A percentile compares a stretch with the other conserved stretches of the same genome.
phyloP scores from a whole-genome alignment of 805 yeast genomes.

The Saccharomycopsis sp. region DNA sequence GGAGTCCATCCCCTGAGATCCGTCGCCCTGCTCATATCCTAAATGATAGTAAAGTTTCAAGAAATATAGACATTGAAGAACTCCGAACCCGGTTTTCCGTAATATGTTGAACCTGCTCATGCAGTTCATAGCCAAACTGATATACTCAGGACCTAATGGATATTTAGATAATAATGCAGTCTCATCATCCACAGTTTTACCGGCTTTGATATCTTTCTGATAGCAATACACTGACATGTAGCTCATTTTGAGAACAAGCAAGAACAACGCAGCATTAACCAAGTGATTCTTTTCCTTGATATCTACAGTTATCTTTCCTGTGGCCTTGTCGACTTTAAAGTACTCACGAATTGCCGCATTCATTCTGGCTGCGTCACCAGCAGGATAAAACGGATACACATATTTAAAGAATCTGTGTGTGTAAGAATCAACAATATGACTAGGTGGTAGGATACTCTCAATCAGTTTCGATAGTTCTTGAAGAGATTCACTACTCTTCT shows the following conservation, averaged over 20 bases:
- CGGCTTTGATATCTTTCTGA: constrained; percentile 23
- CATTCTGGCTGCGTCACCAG: constrained; percentile 34
- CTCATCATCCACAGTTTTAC: constrained; percentile 23
- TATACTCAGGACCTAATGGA: constrained; percentile 36
- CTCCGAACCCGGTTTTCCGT: constrained; percentile 35
- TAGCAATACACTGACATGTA: constrained; percentile 31
- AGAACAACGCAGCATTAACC: constrained; percentile 38
- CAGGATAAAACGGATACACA: constrained; percentile 43
- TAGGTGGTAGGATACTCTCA: constrained; percentile 35
- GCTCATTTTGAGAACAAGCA: constrained; percentile 38
- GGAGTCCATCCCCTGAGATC: constrained; percentile 37
- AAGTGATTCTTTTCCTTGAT: constrained; percentile 39
- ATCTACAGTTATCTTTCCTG: constrained; percentile 29
- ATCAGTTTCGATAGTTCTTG: constrained; percentile 23
- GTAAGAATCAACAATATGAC: constrained; percentile 37
- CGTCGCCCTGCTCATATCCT: constrained; percentile 48
- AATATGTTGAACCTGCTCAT: constrained; percentile 35
- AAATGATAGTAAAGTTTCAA: constrained; percentile 35
- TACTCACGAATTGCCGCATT: constrained; percentile 29
- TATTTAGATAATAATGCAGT: constrained; percentile 30
- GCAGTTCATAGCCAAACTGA: constrained; percentile 34
- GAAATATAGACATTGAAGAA: constrained; percentile 38
- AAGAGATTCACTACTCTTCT: neutral
- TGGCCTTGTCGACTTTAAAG: constrained; percentile 29
- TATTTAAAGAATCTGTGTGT: constrained; percentile 37